Percentiles rank a stretch among this genome's conserved stretches.
Evolutionary conservation across 176 grass and related monocot species (phyloP).

Genomic region (Typha latifolia): DNA sequence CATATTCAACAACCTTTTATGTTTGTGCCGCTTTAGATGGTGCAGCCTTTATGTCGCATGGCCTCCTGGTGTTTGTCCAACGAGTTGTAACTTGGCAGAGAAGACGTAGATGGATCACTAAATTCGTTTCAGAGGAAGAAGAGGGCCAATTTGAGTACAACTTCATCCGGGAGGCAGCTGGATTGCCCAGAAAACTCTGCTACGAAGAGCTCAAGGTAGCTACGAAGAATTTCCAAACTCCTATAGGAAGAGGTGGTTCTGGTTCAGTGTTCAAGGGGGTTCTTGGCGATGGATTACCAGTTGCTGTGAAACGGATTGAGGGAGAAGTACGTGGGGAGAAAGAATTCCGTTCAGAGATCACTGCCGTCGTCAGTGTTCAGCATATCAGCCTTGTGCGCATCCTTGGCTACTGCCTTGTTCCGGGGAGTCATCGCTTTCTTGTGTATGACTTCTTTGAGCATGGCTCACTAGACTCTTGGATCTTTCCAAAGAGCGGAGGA

Average conservation of each 20-base stretch:
- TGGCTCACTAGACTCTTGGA: background rate
- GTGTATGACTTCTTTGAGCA: slow-evolving; percentile 9
- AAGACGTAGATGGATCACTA: too few relatives aligned
- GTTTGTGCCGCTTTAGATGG: background rate
- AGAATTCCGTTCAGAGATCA: slow-evolving; percentile 4
- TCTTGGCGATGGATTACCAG: background rate
- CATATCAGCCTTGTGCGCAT: slow-evolving; percentile 3
- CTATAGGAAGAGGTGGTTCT: background rate
- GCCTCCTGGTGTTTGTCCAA: background rate
- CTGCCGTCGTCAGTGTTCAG: slow-evolving; percentile 3
- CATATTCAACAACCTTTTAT: background rate
- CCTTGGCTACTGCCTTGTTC: background rate
- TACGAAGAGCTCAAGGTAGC: slow-evolving; percentile 7
- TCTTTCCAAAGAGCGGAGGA: background rate
- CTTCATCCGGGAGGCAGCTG: background rate
- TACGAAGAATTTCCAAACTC: background rate
- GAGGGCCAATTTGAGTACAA: background rate
- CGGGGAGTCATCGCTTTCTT: background rate
- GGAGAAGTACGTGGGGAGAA: slow-evolving; percentile 2
- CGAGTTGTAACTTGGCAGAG: background rate
- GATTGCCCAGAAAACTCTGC: background rate
- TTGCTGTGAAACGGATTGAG: slow-evolving; percentile 4
- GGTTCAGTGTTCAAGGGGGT: slow-evolving; percentile 10
- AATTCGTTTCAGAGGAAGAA: background rate
- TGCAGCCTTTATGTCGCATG: background rate